These are phyloP conservation scores for Marvania coccoides DNA, from an alignment of 139 green algal species.

Conservation along the genomic window DNA sequence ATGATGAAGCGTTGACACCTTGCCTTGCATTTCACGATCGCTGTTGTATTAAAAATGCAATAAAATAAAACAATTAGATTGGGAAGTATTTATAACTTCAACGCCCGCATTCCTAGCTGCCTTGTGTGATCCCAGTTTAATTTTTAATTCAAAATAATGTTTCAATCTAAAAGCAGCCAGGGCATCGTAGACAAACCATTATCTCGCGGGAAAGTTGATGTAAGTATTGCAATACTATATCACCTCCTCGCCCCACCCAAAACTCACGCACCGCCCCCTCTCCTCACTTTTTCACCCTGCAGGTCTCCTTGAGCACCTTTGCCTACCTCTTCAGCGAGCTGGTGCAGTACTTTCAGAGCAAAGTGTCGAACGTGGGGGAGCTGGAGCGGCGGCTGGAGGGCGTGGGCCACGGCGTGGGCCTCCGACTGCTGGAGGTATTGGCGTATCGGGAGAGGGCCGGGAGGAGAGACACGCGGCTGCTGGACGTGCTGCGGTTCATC, in stretches of 20 bases:
- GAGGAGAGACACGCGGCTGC: constrained; percentile 58
- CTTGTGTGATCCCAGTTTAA: neutral
- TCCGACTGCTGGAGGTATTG: constrained; percentile 81
- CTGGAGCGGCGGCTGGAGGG: constrained; percentile 86
- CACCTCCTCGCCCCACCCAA: too few species aligned
- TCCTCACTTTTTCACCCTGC: neutral
- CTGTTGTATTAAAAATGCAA: too few species aligned
- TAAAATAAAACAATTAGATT: too few species aligned
- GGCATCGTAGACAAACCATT: constrained; percentile 62
- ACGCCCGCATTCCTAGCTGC: too few species aligned
- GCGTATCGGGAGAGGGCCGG: constrained; percentile 65
- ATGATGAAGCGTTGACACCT: too few species aligned
- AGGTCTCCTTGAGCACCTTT: constrained; percentile 83
- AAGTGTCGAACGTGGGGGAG: constrained; percentile 79
- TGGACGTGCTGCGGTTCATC: constrained; percentile 89
- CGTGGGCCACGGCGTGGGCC: constrained; percentile 74
- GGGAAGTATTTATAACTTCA: too few species aligned
- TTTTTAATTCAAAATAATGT: constrained; percentile 6
- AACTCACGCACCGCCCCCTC: neutral
- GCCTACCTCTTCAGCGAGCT: constrained; percentile 93
- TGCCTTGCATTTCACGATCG: too few species aligned
- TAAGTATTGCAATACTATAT: neutral
- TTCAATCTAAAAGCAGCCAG: constrained; percentile 12
- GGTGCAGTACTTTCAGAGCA: constrained; percentile 86
- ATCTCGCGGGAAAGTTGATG: constrained; percentile 51